phyloP scores from a whole-genome alignment of 2,329 filamentous ascomycete species.

The Pseudogymnoascus sp. region DNA sequence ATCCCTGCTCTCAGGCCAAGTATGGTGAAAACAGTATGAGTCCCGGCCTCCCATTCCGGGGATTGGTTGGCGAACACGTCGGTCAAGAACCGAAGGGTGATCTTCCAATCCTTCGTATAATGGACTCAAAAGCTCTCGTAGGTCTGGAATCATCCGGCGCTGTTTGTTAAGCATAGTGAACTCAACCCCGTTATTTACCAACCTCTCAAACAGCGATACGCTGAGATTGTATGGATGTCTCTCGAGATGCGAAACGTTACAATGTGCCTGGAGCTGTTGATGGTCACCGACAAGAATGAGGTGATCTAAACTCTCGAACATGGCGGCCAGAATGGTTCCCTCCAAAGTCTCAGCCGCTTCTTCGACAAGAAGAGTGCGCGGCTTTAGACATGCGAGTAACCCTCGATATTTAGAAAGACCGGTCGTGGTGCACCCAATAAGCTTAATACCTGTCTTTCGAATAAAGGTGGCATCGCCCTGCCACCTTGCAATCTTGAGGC shows the following conservation, averaged over 20 bases:
- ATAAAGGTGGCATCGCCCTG: slow-evolving; percentile 21
- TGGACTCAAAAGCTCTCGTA: slow-evolving; percentile 46
- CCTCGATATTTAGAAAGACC: slow-evolving; percentile 62
- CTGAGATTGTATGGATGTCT: slow-evolving; percentile 51
- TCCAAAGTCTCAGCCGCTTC: slow-evolving; percentile 57
- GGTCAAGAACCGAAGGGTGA: slow-evolving; percentile 46
- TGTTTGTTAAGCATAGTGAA: slow-evolving; percentile 50
- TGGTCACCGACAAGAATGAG: slow-evolving; percentile 64
- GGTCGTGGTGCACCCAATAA: slow-evolving; percentile 48
- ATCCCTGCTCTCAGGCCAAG: slow-evolving; percentile 57
- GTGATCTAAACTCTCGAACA: slow-evolving; percentile 54
- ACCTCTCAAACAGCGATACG: slow-evolving; percentile 60
- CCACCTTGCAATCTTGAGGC: slow-evolving; percentile 13
- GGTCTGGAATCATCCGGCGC: slow-evolving; percentile 62
- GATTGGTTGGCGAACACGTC: slow-evolving; percentile 44
- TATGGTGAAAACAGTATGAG: slow-evolving; percentile 56
- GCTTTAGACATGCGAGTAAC: slow-evolving; percentile 51
- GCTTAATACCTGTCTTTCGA: slow-evolving; percentile 54
- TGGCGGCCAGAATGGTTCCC: slow-evolving; percentile 48
- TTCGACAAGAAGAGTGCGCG: slow-evolving; percentile 57
- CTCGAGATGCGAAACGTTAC: slow-evolving; percentile 46
- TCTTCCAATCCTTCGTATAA: slow-evolving; percentile 55
- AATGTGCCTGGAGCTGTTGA: slow-evolving; percentile 56
- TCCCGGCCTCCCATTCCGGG: slow-evolving; percentile 55
- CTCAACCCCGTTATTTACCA: slow-evolving; percentile 49